Base-by-base conservation (phyloP, 2,329 filamentous ascomycete species). In the Drechslerella stenobrocha region DNA sequence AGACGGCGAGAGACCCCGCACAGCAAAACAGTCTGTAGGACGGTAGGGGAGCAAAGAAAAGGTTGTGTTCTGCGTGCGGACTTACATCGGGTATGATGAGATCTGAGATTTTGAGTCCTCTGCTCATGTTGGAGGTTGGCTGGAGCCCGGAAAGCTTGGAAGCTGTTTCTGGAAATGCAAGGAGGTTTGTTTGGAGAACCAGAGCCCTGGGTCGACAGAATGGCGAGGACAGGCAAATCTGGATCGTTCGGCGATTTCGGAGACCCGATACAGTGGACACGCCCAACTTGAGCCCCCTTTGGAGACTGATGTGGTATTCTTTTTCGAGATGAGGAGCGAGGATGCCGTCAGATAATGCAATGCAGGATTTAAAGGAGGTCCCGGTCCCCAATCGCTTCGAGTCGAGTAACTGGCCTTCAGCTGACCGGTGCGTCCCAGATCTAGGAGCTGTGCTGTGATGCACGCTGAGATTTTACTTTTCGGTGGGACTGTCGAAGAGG, bases 161-260 rank as follows among this genome's bases (percentile, higher is more conserved):
- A 35, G 11, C 20, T 37, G 20, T 32, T 35, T 32, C 26, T 51
- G 28, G 15, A 30, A 34, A 35, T n/a, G 28, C 44, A 55, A 56
- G 52, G 59, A 52, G 46, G 42, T 52, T 50, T 44, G 37, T 28
- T 23, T 42, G 48, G 42, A 53, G 52, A 52, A 45, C 61, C 61
- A 45, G 26, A 57, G 47, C 52, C 40, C 53, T 53, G 61, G 61
- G 61, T 63, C 58, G 58, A 53, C 34, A 45, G 48, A 55, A 66
- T 53, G 13, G 44, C 40, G 53, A 66, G 53, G 28, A 50, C 52
- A 52, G 61, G 61, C 61, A 48, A 66, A 66, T 66, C 61, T 59
- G 53, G 61, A 65, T 57, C 40, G 52, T 53, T 66, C 61, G 53
- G 60, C 60, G 60, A 66, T 66, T 66, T 66, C 58, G 52, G 47